Percentiles rank a stretch among this genome's conserved stretches.
Evolutionary conservation across 1,139 yeast species (phyloP).

Genomic region (Protomyces pachydermus): DNA sequence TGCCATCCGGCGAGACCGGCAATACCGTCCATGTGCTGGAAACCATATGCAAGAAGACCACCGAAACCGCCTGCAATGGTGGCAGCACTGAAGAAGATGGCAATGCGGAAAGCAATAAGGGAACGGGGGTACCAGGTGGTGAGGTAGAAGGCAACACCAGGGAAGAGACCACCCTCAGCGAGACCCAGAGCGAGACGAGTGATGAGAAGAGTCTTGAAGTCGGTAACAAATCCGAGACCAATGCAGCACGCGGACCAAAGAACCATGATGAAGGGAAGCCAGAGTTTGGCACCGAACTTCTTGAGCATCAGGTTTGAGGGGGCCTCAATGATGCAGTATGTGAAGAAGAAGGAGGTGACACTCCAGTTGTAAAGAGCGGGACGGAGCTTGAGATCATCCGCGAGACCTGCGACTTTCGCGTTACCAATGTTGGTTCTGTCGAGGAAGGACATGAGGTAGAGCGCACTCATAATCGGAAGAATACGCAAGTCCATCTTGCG

Average conservation of each 20-base stretch:
- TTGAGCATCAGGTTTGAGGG: conserved; percentile 62
- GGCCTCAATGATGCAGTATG: conserved; percentile 63
- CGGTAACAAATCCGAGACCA: conserved; percentile 51
- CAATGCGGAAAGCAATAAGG: conserved; percentile 71
- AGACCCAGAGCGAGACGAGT: conserved; percentile 71
- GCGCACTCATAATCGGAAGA: conserved; percentile 52
- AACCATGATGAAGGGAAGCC: conserved; percentile 35
- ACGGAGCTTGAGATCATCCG: conserved; percentile 44
- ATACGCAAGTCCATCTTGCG: conserved; percentile 51
- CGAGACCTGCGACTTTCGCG: conserved; percentile 55
- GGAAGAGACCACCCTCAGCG: conserved; percentile 91
- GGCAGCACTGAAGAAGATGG: conserved; percentile 87
- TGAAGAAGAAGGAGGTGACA: conserved; percentile 63
- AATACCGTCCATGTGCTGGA: conserved; percentile 41
- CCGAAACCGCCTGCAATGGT: conserved; percentile 83
- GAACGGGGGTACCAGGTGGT: conserved; percentile 83
- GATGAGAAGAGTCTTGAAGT: conserved; percentile 54
- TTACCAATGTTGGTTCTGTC: conserved; percentile 61
- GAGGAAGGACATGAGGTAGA: conserved; percentile 56
- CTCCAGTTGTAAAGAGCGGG: conserved; percentile 43
- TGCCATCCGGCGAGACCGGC: conserved; percentile 48
- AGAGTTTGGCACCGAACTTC: conserved; percentile 54
- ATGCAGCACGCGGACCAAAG: conserved; percentile 40
- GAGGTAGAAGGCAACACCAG: conserved; percentile 81
- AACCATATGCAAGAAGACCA: conserved; percentile 57